Percentiles rank a stretch among this genome's conserved stretches.
Conservation (phyloP, 345 rosid genomes). For the Chamaenerion angustifolium region DNA sequence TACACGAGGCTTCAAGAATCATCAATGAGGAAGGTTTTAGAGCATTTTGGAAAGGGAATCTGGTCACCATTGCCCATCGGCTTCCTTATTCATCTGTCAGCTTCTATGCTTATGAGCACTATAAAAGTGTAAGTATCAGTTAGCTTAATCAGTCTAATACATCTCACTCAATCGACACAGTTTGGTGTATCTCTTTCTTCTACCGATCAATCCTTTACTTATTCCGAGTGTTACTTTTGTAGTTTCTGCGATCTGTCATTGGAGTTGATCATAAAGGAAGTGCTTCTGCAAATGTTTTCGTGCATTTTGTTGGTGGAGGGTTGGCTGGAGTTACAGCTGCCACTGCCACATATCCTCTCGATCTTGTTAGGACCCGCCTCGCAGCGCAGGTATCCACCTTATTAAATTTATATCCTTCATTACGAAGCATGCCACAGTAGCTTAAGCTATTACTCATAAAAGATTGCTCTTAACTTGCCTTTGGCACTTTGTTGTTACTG, state of each 20-base stretch:
- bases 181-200: neutral
- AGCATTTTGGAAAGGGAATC: constrained; percentile 96
- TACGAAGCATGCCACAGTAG: too few species aligned
- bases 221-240: constrained; percentile 5
- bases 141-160: constrained; percentile 2
- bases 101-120: constrained; percentile 72
- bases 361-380: constrained; percentile 94
- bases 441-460: too few species aligned
- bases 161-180: neutral
- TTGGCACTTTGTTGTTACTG: too few species aligned
- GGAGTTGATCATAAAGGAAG: constrained; percentile 21
- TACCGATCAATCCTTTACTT: neutral
- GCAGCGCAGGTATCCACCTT: constrained; percentile 61
- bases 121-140: constrained; percentile 39
- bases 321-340: constrained; percentile 94
- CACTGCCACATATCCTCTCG: constrained; percentile 77
- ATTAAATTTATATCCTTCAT: neutral
- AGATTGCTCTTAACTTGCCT: neutral
- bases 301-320: constrained; percentile 79
- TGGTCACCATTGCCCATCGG: constrained; percentile 86
- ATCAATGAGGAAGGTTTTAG: constrained; percentile 74
- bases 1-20: constrained; percentile 79
- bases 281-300: constrained; percentile 23
- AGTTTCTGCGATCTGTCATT: constrained; percentile 44
- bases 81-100: constrained; percentile 75